Evolutionary conservation across 2,329 filamentous ascomycete species (phyloP).

Genomic region (Ophiostoma tasmaniense): DNA sequence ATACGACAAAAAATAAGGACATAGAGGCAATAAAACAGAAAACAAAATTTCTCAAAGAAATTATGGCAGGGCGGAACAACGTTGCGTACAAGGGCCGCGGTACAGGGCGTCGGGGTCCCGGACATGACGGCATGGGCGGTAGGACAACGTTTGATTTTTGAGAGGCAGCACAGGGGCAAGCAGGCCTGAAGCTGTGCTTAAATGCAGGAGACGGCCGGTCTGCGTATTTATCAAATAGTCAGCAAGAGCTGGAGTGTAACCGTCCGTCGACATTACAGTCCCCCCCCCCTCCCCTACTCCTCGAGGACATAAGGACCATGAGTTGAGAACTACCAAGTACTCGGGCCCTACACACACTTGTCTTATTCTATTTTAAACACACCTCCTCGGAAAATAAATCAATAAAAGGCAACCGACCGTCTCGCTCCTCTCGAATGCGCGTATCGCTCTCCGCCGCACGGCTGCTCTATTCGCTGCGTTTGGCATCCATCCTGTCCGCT

Average conservation of each 20-base stretch:
- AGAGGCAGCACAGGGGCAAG: neutral
- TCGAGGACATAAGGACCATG: neutral
- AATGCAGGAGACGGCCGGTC: neutral
- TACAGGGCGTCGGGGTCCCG: neutral
- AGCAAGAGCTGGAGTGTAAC: neutral
- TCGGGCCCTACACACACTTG: neutral
- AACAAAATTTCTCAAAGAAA: neutral
- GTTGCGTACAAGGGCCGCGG: neutral
- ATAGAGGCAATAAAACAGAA: neutral
- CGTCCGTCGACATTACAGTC: neutral
- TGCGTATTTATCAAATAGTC: neutral
- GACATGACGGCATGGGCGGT: neutral
- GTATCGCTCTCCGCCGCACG: conserved; percentile 9
- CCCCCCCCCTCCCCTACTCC: neutral
- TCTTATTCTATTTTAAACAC: neutral
- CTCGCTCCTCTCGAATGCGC: conserved; percentile 12
- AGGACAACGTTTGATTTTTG: neutral
- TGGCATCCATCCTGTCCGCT: neutral
- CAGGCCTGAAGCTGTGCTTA: neutral
- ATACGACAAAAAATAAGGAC: neutral
- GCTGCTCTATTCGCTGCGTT: neutral
- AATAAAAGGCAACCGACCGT: neutral
- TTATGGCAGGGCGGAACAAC: neutral
- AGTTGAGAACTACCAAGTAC: too few species aligned
- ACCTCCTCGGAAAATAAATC: neutral